phyloP scores from a whole-genome alignment of 2,329 filamentous ascomycete species.

The Fusarium sp. region DNA sequence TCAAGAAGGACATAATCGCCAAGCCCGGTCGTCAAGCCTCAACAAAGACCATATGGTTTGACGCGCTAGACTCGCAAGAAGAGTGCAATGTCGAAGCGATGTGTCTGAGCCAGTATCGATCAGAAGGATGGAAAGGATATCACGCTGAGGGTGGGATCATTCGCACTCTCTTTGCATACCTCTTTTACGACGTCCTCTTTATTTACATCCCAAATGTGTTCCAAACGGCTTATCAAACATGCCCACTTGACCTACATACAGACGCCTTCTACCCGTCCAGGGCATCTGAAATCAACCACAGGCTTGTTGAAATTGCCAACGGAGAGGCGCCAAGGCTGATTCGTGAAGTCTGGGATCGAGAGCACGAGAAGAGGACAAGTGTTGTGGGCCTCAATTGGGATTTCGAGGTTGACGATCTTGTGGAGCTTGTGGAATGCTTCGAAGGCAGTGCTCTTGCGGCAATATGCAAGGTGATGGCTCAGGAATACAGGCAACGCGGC shows the following conservation, averaged over 20 bases:
- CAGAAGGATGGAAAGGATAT: slow-evolving; percentile 91
- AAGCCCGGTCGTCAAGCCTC: slow-evolving; percentile 60
- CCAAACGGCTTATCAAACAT: slow-evolving; percentile 94
- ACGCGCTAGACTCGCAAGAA: slow-evolving; percentile 75
- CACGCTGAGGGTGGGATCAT: slow-evolving; percentile 93
- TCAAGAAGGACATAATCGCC: slow-evolving; percentile 70
- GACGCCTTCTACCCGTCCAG: slow-evolving; percentile 91
- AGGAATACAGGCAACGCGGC: slow-evolving; percentile 90
- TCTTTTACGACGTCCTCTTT: slow-evolving; percentile 95
- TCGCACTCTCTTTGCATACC: slow-evolving; percentile 88
- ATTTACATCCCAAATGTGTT: slow-evolving; percentile 96
- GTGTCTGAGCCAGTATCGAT: slow-evolving; percentile 89
- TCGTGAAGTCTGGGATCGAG: slow-evolving; percentile 73
- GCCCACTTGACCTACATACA: slow-evolving; percentile 90
- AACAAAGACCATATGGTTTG: slow-evolving; percentile 88
- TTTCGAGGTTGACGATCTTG: slow-evolving; percentile 81
- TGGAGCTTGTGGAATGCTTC: slow-evolving; percentile 84
- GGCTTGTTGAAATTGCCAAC: slow-evolving; percentile 88
- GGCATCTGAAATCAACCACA: slow-evolving; percentile 89
- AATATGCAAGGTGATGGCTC: slow-evolving; percentile 92
- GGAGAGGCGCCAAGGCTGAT: slow-evolving; percentile 79
- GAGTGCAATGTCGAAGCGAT: slow-evolving; percentile 94
- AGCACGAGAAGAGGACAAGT: slow-evolving; percentile 80
- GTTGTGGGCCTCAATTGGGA: slow-evolving; percentile 95
- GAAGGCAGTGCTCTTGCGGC: slow-evolving; percentile 82